Evolutionary conservation across 495 filamentous ascomycete genomes (phyloP).

Genomic region (Xylaria grammica): DNA sequence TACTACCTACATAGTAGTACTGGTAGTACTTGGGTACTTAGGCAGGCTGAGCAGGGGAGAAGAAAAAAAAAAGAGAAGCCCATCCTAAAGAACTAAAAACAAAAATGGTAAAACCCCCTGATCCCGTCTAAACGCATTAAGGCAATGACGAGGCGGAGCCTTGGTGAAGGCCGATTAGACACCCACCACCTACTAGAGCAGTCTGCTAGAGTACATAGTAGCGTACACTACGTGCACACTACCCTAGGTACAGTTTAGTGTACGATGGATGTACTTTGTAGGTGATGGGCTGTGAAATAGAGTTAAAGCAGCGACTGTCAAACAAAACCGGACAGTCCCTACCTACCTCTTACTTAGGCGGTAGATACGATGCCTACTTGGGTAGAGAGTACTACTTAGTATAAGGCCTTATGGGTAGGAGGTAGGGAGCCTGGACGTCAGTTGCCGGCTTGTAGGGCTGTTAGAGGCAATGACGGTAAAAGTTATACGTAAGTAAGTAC

Average conservation of each 20-base stretch:
- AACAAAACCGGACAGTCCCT: neutral
- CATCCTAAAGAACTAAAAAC: neutral
- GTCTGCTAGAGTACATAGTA: no score
- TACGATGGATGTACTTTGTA: no score
- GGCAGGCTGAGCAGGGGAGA: conserved; percentile 5
- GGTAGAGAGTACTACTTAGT: no score
- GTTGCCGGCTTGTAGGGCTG: conserved; percentile 14
- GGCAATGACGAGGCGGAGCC: neutral
- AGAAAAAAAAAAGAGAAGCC: no score
- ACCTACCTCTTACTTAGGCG: no score
- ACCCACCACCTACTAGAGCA: neutral
- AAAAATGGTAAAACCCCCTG: neutral
- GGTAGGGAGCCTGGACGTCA: no score
- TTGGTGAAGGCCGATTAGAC: neutral
- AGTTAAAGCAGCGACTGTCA: conserved; percentile 15
- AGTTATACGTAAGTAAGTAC: no score
- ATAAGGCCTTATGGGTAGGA: no score
- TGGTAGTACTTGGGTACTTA: neutral
- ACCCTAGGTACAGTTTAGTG: no score
- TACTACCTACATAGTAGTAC: no score
- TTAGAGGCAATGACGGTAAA: neutral
- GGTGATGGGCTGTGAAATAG: neutral
- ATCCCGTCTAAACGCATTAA: conserved; percentile 7
- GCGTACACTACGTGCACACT: no score
- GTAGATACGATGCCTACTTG: neutral